phyloP scores from a whole-genome alignment of 805 yeast species.

The Candida chilensis region DNA sequence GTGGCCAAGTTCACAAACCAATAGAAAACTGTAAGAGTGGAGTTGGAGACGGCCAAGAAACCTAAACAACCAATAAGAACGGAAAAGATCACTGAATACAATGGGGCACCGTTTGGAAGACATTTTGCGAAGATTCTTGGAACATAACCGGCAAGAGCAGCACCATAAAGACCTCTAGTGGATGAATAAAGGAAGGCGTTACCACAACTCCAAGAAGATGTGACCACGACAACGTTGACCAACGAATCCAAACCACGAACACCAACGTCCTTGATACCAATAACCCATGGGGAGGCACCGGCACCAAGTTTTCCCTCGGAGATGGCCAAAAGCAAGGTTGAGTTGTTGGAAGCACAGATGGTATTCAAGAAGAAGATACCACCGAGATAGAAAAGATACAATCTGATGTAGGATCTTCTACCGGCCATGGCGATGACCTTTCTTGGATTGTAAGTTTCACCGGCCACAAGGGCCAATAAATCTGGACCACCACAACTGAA shows the following conservation, averaged over 20 bases:
- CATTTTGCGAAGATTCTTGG: constrained; percentile 23
- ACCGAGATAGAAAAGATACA: constrained; percentile 26
- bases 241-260: constrained; percentile 22
- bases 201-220: constrained; percentile 30
- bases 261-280: constrained; percentile 22
- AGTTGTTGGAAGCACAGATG: constrained; percentile 22
- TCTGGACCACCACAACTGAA: constrained; percentile 27
- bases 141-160: constrained; percentile 24
- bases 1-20: constrained; percentile 24
- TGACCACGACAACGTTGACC: constrained; percentile 23
- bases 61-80: constrained; percentile 24
- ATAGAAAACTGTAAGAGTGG: constrained; percentile 14
- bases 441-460: constrained; percentile 32
- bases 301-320: constrained; percentile 23
- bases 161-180: constrained; percentile 24
- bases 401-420: constrained; percentile 20
- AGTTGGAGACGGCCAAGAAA: constrained; percentile 13
- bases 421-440: constrained; percentile 22
- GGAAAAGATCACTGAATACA: constrained; percentile 24
- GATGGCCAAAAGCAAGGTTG: constrained; percentile 13
- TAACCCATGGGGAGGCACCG: constrained; percentile 26
- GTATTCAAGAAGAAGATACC: constrained; percentile 26
- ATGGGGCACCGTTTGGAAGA: constrained; percentile 25
- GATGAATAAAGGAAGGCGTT: constrained; percentile 28
- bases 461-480: no score